Percentiles rank a stretch among this genome's conserved stretches.
Evolutionary conservation across 108 stramenopile species (phyloP).

Genomic region (Stephanodiscus triporus): DNA sequence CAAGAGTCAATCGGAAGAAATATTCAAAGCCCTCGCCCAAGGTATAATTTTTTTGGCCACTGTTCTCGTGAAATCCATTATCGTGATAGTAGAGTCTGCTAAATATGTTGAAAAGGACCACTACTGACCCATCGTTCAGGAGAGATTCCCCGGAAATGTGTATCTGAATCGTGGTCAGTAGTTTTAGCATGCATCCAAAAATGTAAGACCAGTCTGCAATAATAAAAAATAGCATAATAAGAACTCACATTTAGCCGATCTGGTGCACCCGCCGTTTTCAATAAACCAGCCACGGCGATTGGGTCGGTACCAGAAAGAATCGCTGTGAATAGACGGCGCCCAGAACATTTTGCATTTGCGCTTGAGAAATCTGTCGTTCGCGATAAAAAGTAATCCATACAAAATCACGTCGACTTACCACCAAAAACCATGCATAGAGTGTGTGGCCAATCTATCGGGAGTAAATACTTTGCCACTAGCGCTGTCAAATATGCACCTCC

Average conservation of each 20-base stretch:
- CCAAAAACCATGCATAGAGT: too few relatives aligned
- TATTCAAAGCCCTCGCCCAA: constrained; percentile 32
- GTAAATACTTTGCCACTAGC: constrained; percentile 27
- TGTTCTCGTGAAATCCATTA: constrained; percentile 54
- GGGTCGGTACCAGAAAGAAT: constrained; percentile 93
- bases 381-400: too few relatives aligned
- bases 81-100: constrained; percentile 54
- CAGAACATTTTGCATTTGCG: too few relatives aligned
- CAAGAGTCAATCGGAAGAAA: constrained; percentile 72
- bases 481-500: constrained; percentile 51
- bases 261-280: constrained; percentile 73
- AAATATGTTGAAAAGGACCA: constrained; percentile 91
- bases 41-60: background rate
- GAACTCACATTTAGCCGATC: constrained; percentile 74
- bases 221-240: constrained; percentile 6
- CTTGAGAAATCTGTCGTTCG: too few relatives aligned
- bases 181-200: background rate
- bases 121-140: constrained; percentile 92
- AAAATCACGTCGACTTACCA: too few relatives aligned
- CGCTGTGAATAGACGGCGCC: constrained; percentile 58
- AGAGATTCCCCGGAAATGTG: constrained; percentile 81
- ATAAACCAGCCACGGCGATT: constrained; percentile 86
- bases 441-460: too few relatives aligned
- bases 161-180: too few relatives aligned
- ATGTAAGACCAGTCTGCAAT: background rate